Evolutionary conservation across 495 filamentous ascomycete species (phyloP).

Genomic region (Sordaria brevicollis): DNA sequence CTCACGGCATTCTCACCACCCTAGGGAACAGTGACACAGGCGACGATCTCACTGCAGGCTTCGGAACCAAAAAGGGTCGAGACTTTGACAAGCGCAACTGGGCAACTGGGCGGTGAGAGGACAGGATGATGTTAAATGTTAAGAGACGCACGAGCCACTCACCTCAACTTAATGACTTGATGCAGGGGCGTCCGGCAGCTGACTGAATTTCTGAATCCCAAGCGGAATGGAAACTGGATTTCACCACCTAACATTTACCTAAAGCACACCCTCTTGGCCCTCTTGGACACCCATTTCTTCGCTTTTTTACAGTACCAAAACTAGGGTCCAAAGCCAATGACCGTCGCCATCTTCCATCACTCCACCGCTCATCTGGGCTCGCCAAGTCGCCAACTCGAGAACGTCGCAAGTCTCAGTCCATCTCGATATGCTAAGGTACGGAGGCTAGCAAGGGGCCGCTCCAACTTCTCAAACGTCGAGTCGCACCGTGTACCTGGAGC

Average conservation of each 20-base stretch:
- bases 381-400: not conserved
- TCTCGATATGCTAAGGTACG: not conserved
- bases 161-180: not conserved
- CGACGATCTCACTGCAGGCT: not conserved
- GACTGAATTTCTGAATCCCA: not conserved
- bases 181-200: not conserved
- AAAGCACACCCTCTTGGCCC: not conserved
- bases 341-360: not conserved
- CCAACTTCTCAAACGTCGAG: not conserved
- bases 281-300: not conserved
- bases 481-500: not conserved
- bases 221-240: not conserved
- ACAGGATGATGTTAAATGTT: not conserved
- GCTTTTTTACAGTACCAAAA: not conserved
- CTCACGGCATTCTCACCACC: not conserved
- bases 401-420: not conserved
- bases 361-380: constrained; percentile 12
- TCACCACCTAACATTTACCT: not conserved
- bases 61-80: not conserved
- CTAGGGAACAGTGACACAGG: not conserved
- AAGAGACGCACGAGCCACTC: not conserved
- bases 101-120: not conserved
- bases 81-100: not conserved
- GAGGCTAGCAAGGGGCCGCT: not conserved
- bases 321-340: not conserved